Evolutionary conservation across 805 yeast species (phyloP), one percentile per base, ranked within the genome.

Genomic region (Ogataea philodendri): DNA sequence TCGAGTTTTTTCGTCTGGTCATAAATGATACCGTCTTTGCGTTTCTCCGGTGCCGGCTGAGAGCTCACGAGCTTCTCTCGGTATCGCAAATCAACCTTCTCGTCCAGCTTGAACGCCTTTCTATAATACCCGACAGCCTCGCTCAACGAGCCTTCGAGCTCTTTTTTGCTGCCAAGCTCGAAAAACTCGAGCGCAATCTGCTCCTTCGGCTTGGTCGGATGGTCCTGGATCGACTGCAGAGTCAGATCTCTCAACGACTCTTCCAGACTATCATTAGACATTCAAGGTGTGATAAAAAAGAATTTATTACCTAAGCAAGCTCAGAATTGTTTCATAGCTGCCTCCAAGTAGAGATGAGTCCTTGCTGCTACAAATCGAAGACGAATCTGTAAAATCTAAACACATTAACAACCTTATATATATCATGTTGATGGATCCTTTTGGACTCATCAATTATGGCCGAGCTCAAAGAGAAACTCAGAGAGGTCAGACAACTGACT

Each of bases 61-160:
- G 35, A 43, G 9, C 41, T 37, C 15, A 71, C 67, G 9, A 76
- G 59, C 31, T 69, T 68, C 44, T 74, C 69, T 32, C 95, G 67
- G 56, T 86, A 86, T 15, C 74, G 58, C 30, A 72, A 62, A 53
- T 88, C 96, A 5, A 88, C 88, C 37, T 70, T 70, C 9, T 52
- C 59, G 41, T 62, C 63, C n/a, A 78, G 57, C 48, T 72, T 77
- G 55, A 79, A 72, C 2, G 96, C 95, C 44, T 70, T 68, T 43
- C 94, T 66, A 59, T 88, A 88, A 45, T 63, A 71, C 31, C 66
- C 73, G 17, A 85, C 77, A 1, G 96, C 96, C 51, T 87, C 95
- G n/a, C 84, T 71, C 76, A 87, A 70, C 42, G 76, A 66, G 0
- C 96, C 96, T 32, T 67, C 72, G 21, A 72, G 64, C 59, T 88